phyloP scores from a whole-genome alignment of 1,284 basidiomycete species.

The Cryptococcus sp. region DNA sequence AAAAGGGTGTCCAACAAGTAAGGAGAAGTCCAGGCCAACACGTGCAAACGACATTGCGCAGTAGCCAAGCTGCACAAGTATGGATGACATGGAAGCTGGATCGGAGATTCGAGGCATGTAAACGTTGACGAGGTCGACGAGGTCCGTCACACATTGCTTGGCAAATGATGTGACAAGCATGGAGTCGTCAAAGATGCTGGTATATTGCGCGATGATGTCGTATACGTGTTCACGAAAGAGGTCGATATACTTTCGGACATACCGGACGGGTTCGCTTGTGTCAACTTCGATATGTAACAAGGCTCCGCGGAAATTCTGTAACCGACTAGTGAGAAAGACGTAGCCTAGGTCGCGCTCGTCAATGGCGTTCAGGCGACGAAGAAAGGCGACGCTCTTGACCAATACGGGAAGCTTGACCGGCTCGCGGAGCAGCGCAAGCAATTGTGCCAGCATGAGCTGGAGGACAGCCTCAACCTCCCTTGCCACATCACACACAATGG shows the following conservation, averaged over 20 bases:
- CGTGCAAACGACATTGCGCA: slow-evolving; percentile 87
- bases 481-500: slow-evolving; percentile 61
- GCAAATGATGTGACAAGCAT: slow-evolving; percentile 59
- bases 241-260: slow-evolving; percentile 83
- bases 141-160: slow-evolving; percentile 58
- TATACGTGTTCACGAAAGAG: slow-evolving; percentile 88
- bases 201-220: slow-evolving; percentile 85
- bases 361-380: slow-evolving; percentile 72
- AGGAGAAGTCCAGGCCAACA: slow-evolving; percentile 82
- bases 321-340: slow-evolving; percentile 67
- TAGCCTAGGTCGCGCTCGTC: slow-evolving; percentile 67
- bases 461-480: slow-evolving; percentile 71
- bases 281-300: slow-evolving; percentile 52
- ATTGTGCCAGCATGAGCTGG: slow-evolving; percentile 58
- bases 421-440: slow-evolving; percentile 76
- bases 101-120: slow-evolving; percentile 59
- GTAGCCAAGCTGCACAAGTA: slow-evolving; percentile 89
- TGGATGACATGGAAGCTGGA: slow-evolving; percentile 70
- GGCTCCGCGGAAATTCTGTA: slow-evolving; percentile 58
- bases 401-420: slow-evolving; percentile 84
- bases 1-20: slow-evolving; percentile 66
- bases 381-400: slow-evolving; percentile 81
- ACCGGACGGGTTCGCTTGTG: slow-evolving; percentile 68
- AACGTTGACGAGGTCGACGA: slow-evolving; percentile 55
- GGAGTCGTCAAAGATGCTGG: slow-evolving; percentile 68